Conservation (phyloP, 345 rosid species). For the Aurinia saxatilis region DNA sequence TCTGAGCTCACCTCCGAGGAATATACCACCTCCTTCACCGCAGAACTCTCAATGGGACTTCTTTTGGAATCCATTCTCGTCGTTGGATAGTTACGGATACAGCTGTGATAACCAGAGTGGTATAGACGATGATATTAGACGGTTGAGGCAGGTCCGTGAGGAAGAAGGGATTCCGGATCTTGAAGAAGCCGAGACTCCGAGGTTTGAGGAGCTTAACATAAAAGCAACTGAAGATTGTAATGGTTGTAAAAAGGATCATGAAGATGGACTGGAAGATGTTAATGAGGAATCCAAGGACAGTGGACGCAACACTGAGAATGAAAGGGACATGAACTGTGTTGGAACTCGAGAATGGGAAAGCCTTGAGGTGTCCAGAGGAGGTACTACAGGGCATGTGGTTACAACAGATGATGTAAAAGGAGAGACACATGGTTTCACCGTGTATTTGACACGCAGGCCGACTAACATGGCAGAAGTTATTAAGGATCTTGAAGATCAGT, state of each 20-base stretch:
- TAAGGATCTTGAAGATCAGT: slow-evolving; percentile 84
- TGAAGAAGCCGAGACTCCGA: slow-evolving; percentile 54
- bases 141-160: slow-evolving; percentile 69
- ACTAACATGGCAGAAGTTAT: slow-evolving; percentile 89
- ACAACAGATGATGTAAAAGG: slow-evolving; percentile 35
- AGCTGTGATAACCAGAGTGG: slow-evolving; percentile 32
- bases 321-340: slow-evolving; percentile 24
- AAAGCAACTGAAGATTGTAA: slow-evolving; percentile 19
- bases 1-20: not conserved
- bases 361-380: slow-evolving; percentile 1
- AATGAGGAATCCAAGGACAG: slow-evolving; percentile 31
- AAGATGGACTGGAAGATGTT: slow-evolving; percentile 52
- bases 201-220: slow-evolving; percentile 23
- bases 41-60: slow-evolving; percentile 85
- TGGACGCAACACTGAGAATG: slow-evolving; percentile 20
- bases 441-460: slow-evolving; percentile 73
- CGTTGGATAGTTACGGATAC: slow-evolving; percentile 69
- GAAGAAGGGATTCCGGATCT: slow-evolving; percentile 91
- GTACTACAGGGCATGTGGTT: slow-evolving; percentile 33
- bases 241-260: slow-evolving; percentile 32
- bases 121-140: slow-evolving; percentile 59
- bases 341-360: slow-evolving; percentile 19
- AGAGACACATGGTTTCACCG: slow-evolving; percentile 78
- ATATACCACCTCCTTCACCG: slow-evolving; percentile 66
- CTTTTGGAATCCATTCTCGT: slow-evolving; percentile 95